These are phyloP conservation scores for Cyclospora cayetanensis DNA, from an alignment of 169 alveolate genomes.

Conservation along the genomic window DNA sequence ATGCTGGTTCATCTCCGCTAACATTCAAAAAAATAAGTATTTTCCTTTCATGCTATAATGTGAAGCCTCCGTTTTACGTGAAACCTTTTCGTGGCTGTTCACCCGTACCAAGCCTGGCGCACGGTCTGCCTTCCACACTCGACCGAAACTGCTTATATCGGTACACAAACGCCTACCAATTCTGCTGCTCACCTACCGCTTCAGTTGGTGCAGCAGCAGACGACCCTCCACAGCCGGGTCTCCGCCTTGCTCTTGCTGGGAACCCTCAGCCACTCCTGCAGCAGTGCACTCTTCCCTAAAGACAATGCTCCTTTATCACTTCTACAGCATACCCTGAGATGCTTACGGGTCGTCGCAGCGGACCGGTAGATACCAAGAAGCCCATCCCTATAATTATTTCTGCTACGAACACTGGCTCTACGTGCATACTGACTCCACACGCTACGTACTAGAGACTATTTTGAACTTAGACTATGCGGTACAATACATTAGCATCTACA, in stretches of 20 bases:
- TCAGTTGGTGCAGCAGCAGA: slow-evolving; percentile 25
- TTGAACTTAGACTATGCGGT: too few relatives aligned
- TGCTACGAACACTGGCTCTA: too few relatives aligned
- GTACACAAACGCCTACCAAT: neutral
- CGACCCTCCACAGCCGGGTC: neutral
- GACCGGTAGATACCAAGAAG: neutral
- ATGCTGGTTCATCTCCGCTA: too few relatives aligned
- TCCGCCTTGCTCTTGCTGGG: slow-evolving; percentile 30
- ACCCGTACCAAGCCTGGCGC: neutral
- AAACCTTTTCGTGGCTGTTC: neutral
- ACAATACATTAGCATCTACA: too few relatives aligned
- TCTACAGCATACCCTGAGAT: neutral
- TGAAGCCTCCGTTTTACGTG: too few relatives aligned
- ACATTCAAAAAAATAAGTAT: too few relatives aligned
- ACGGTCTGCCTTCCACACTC: neutral
- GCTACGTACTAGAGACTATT: too few relatives aligned
- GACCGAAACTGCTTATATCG: too few relatives aligned
- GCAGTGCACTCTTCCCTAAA: neutral
- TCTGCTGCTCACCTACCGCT: neutral
- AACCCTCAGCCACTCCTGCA: slow-evolving; percentile 22
- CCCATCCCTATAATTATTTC: neutral
- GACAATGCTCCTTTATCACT: neutral
- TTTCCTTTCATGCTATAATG: too few relatives aligned
- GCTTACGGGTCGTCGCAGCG: neutral
- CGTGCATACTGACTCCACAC: too few relatives aligned